Evolutionary conservation across 1,284 basidiomycete species (phyloP), one percentile per base, ranked within the genome.

Genomic region (Ganoderma lingzhi): DNA sequence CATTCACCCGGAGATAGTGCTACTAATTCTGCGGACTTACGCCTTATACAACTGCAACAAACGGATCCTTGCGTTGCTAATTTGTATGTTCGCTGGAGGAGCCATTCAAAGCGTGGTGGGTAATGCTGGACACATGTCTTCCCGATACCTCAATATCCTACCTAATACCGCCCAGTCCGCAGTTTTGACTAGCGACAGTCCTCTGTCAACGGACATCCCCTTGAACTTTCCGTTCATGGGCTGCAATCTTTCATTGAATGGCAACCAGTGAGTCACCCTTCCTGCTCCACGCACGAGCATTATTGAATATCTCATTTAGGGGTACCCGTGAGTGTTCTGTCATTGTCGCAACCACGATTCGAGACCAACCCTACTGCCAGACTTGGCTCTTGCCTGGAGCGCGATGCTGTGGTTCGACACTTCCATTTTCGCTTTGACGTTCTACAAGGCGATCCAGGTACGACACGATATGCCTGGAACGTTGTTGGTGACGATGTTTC

Each of bases 41-140:
- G 74, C 74, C n/a, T 61, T 75, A 30, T 73, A 75, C 67, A 68
- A 72, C 37, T 63, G 72, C 44, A 72, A 64, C 56, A 72, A 72
- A 19, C 63, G 66, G 6, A 68, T 75, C 15, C 66, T 75, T 19
- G 62, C 55, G 2, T 1, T 71, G 30, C 67, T 75, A 30, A 41
- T 72, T 19, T 44, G 56, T n/a, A 69, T 71, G 67, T 61, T 70
- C 42, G 4, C 70, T 1, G 67, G 66, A 3, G 72, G 70, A 9
- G 66, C 28, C 2, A 63, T 70, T n/a, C 69, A 70, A 42, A 65
- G 66, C 19, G 39, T 70, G 19, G 66, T 72, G 23, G 37, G 68
- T n/a, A 14, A 1, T 6, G 9, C 39, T 32, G 5, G 2, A 19
- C 15, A 30, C 6, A 19, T 1, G 9, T 9, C 32, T 51, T 39